A percentile compares a stretch with the other conserved stretches of the same genome.
These are phyloP conservation scores for Berkeleyomyces rouxiae DNA, from an alignment of 2,329 filamentous ascomycete genomes.

Conservation along the genomic window DNA sequence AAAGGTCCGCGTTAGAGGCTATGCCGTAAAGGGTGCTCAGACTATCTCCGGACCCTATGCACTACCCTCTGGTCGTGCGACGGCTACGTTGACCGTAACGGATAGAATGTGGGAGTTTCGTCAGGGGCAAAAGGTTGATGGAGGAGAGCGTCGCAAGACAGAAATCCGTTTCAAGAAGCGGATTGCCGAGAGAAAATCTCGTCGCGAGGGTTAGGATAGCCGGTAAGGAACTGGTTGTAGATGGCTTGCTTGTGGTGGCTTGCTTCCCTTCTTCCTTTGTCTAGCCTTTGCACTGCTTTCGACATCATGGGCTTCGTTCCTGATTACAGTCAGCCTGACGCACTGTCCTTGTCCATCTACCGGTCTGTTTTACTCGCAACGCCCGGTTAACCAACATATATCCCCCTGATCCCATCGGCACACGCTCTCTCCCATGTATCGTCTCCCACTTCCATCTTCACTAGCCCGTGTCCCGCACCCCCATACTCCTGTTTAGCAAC, in stretches of 20 bases:
- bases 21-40: constrained; percentile 50
- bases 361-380: too few relatives aligned
- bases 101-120: constrained; percentile 91
- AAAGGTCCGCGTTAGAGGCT: constrained; percentile 38
- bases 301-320: background rate
- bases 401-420: background rate
- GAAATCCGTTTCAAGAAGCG: constrained; percentile 78
- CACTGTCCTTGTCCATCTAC: too few relatives aligned
- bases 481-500: background rate
- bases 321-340: too few relatives aligned
- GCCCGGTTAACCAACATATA: too few relatives aligned
- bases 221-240: background rate
- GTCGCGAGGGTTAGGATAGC: constrained; percentile 30
- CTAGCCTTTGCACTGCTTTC: too few relatives aligned
- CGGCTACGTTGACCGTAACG: constrained; percentile 50
- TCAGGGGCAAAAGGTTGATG: constrained; percentile 81
- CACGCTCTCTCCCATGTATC: background rate
- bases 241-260: background rate
- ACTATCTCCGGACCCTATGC: constrained; percentile 63
- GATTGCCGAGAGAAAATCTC: constrained; percentile 60
- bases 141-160: constrained; percentile 77
- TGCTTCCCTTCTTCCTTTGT: background rate
- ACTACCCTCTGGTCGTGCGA: constrained; percentile 44
- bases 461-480: background rate
- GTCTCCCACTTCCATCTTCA: background rate